These are phyloP conservation scores for Trypanosoma vivax DNA, from an alignment of 208 protist genomes.

Conservation along the genomic window DNA sequence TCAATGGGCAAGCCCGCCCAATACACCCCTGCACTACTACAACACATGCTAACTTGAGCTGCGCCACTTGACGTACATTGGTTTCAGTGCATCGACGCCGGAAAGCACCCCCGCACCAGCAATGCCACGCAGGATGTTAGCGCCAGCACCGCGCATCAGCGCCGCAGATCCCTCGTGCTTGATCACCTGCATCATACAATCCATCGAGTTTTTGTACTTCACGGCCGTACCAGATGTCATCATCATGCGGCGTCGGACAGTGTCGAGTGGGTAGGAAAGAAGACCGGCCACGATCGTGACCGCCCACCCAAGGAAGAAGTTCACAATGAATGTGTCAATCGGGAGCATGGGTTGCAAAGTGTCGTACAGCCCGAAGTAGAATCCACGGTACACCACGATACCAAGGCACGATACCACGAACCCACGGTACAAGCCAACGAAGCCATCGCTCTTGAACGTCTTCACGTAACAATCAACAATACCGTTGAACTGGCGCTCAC, in stretches of 20 bases:
- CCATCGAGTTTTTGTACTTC: conserved; percentile 71
- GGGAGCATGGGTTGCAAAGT: conserved; percentile 63
- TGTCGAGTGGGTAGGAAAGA: conserved; percentile 96
- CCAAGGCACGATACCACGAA: conserved; percentile 93
- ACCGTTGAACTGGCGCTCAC: conserved; percentile 92
- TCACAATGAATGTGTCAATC: conserved; percentile 59
- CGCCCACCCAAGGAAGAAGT: conserved; percentile 65
- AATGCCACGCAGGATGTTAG: conserved; percentile 75
- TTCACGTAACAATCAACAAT: conserved; percentile 92
- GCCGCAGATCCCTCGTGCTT: conserved; percentile 46
- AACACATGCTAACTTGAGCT: conserved; percentile 6
- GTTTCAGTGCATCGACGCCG: conserved; percentile 77
- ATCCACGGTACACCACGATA: conserved; percentile 95
- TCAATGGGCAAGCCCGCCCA: too few species aligned
- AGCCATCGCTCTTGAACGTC: conserved; percentile 74
- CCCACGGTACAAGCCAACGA: conserved; percentile 93
- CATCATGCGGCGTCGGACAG: conserved; percentile 95
- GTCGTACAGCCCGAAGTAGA: conserved; percentile 97
- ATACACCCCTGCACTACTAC: not conserved
- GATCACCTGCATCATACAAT: conserved; percentile 54
- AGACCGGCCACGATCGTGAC: conserved; percentile 67
- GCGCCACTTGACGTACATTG: conserved; percentile 63
- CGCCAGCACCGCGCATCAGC: conserved; percentile 61
- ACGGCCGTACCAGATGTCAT: conserved; percentile 80
- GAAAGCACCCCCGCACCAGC: conserved; percentile 74